Conservation (phyloP, 345 rosid genomes). For the Angophora floribunda region DNA sequence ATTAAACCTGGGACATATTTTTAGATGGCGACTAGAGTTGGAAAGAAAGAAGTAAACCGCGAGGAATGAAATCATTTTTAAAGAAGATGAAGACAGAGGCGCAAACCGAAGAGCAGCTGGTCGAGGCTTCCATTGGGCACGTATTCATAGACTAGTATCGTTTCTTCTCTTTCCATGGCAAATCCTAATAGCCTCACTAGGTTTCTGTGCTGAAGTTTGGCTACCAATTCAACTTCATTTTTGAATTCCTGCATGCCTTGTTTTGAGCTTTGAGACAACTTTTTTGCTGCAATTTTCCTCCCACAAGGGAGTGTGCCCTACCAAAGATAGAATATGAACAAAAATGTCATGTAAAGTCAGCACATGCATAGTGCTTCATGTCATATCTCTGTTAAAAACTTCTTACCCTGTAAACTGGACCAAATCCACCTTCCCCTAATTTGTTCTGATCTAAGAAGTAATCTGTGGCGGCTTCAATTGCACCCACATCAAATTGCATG, state of each 20-base stretch:
- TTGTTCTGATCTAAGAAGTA: constrained; percentile 20
- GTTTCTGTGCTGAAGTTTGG: constrained; percentile 17
- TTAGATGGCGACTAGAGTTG: no score
- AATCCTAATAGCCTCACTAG: constrained; percentile 13
- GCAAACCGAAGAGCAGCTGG: constrained; percentile 7
- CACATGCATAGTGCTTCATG: no score
- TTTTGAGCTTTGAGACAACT: constrained; percentile 1
- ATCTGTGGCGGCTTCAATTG: constrained; percentile 18
- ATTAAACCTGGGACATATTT: no score
- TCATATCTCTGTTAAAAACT: no score
- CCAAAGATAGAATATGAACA: no score
- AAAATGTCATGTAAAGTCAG: no score
- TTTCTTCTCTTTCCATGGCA: constrained; percentile 5
- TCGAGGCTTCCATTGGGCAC: constrained; percentile 16
- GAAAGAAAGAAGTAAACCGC: no score
- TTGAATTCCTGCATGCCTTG: constrained; percentile 12
- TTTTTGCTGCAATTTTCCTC: constrained; percentile 6
- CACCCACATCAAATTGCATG: neutral
- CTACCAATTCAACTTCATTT: constrained; percentile 5
- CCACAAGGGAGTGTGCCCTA: neutral
- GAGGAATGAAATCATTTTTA: neutral
- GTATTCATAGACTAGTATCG: constrained; percentile 13
- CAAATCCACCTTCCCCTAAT: constrained; percentile 48
- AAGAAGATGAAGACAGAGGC: neutral
- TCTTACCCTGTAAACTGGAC: constrained; percentile 8